phyloP scores from a whole-genome alignment of 306 rosid genomes.

The Trichosanthes cucumerina region DNA sequence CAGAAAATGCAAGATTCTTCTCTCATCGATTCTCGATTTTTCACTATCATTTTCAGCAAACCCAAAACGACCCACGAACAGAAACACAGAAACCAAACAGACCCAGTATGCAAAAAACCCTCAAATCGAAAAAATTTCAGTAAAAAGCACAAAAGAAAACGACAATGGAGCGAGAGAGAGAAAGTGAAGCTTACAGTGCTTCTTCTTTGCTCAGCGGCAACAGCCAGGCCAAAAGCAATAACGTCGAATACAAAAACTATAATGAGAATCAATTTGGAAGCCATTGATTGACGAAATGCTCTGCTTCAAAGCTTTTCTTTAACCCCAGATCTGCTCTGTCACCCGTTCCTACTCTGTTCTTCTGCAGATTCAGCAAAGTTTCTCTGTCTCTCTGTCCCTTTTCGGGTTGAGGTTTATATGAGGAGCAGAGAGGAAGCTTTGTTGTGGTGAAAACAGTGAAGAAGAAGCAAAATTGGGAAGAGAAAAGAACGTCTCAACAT shows the following conservation, averaged over 20 bases:
- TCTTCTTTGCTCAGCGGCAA: conserved; percentile 95
- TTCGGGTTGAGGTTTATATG: not conserved
- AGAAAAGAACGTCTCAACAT: conserved; percentile 9
- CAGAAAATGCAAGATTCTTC: not conserved
- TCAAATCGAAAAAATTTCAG: not conserved
- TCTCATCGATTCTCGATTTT: not conserved
- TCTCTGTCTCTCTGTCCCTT: not conserved
- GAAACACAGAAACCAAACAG: not conserved
- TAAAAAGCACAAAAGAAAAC: not conserved
- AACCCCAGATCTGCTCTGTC: conserved; percentile 24
- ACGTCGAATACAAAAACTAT: conserved; percentile 44
- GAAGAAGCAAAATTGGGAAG: not conserved
- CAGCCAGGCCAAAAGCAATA: conserved; percentile 89
- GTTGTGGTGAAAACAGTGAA: not conserved
- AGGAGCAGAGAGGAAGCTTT: not conserved
- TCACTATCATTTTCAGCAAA: conserved; percentile 15
- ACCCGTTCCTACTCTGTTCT: conserved; percentile 1
- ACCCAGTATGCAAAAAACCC: conserved; percentile 14
- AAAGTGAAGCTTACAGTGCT: conserved; percentile 58
- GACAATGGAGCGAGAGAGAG: conserved; percentile 5
- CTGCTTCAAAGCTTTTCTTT: conserved; percentile 15
- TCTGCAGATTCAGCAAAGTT: not conserved
- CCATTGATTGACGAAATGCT: conserved; percentile 55
- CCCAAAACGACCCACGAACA: conserved; percentile 5
- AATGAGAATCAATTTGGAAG: conserved; percentile 75